phyloP scores from a whole-genome alignment of 164 flowering plant genomes.

The Amborella trichopoda region DNA sequence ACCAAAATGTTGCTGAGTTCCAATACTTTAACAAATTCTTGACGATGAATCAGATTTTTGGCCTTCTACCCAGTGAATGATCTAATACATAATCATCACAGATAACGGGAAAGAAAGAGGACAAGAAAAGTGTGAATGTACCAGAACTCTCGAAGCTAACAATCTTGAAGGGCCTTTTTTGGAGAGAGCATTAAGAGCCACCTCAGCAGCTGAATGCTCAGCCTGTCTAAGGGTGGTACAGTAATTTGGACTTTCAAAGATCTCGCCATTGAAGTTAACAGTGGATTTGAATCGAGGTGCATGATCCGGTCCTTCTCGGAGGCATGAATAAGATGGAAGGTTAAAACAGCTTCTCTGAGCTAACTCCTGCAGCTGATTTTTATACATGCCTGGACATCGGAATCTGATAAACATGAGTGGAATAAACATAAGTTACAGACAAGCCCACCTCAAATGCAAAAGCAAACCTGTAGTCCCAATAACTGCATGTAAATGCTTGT shows the following conservation, averaged over 20 bases:
- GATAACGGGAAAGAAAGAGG: background rate
- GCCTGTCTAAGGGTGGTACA: conserved; percentile 50
- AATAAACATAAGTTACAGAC: too few species aligned
- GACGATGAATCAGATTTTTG: too few species aligned
- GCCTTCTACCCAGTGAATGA: too few species aligned
- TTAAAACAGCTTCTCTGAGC: conserved; percentile 67
- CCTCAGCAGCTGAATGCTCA: conserved; percentile 62
- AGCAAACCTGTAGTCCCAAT: too few species aligned
- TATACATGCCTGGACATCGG: conserved; percentile 34
- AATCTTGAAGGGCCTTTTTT: conserved; percentile 41
- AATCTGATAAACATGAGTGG: too few species aligned
- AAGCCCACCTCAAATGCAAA: too few species aligned
- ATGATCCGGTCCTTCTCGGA: conserved; percentile 63
- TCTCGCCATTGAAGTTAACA: conserved; percentile 57
- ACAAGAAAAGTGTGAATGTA: conserved; percentile 2
- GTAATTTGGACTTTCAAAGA: conserved; percentile 48
- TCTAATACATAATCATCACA: too few species aligned
- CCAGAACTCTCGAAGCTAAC: conserved; percentile 50
- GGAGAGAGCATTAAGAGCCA: conserved; percentile 40
- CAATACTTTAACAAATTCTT: too few species aligned
- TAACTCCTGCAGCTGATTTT: conserved; percentile 57
- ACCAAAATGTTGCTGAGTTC: too few species aligned
- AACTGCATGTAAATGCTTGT: too few species aligned
- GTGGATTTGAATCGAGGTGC: conserved; percentile 66
- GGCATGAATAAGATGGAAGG: conserved; percentile 52